Evolutionary conservation across 345 rosid species (phyloP), one percentile per base, ranked within the genome.

Genomic region (Melaleuca alternifolia): DNA sequence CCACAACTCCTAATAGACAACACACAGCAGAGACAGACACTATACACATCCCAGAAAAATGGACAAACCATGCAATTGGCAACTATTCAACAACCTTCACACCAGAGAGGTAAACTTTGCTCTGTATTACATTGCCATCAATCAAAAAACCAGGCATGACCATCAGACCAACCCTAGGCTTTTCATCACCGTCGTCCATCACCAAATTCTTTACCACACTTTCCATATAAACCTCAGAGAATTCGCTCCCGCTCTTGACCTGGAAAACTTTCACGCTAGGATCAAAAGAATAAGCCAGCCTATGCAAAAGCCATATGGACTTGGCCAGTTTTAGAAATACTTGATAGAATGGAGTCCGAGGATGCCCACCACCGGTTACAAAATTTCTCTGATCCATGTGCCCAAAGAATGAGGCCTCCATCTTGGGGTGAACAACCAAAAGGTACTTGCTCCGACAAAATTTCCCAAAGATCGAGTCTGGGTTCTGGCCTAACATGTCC

Each of bases 351-450:
- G 89, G 89, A 46, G 89, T 88, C 87, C 89, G 86, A 13, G 89
- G 87, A 71, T 85, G 89, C 46, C 89, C 89, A 15, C 89, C 89
- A 15, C 77, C 87, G 7, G 75, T 26, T 14, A 88, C 83, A 48
- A 85, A 88, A 37, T 88, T 88, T 59, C 87, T 59, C 87, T 88
- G 89, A 75, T 88, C 89, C 51, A 53, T 65, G 76, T 88, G 85
- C 41, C 89, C 89, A 12, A 88, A 88, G 87, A 88, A 88, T 54
- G 89, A 88, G 8, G 89, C 87, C 82, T 88, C 89, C 89, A 88
- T 88, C 85, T 88, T 88, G 21, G 87, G 87, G 84, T 88, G 89
- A 50, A 88, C 85, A 20, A 88, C 89, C 81, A 83, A 48, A 41
- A 88, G 86, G 83, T 85, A 88, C 84, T 88, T 88, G 86, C 26